A percentile compares a stretch with the other conserved stretches of the same genome.
Evolutionary conservation across 1,139 yeast genomes (phyloP).

Genomic region (Pichia sp.): DNA sequence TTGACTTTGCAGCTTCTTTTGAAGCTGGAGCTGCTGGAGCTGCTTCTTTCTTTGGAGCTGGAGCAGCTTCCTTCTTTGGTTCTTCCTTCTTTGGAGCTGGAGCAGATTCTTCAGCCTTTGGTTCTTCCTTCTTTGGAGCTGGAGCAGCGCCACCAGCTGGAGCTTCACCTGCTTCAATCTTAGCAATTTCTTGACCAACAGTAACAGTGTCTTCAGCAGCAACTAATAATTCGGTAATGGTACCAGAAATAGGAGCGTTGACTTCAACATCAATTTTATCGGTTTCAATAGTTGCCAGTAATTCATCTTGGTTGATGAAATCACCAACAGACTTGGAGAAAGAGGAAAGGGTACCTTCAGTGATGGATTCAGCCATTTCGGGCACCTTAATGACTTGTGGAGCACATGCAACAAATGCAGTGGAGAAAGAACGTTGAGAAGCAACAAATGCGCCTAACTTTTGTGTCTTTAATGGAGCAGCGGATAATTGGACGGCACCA

Average conservation of each 20-base stretch:
- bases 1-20: conserved; percentile 24
- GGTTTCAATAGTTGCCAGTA: conserved; percentile 94
- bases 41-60: conserved; percentile 9
- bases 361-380: conserved; percentile 97
- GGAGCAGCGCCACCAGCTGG: conserved; percentile 57
- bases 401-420: conserved; percentile 5
- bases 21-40: conserved; percentile 24
- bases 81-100: conserved; percentile 27
- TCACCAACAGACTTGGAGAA: conserved; percentile 83
- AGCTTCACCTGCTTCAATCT: conserved; percentile 85
- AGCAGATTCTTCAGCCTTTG: neutral
- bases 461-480: neutral
- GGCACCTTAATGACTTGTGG: conserved; percentile 71
- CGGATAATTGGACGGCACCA: neutral
- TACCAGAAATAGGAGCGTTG: conserved; percentile 90
- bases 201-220: conserved; percentile 88
- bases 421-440: conserved; percentile 4
- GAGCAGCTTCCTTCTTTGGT: neutral
- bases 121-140: conserved; percentile 33
- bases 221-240: conserved; percentile 76
- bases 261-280: conserved; percentile 98
- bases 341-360: conserved; percentile 90
- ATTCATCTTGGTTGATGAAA: conserved; percentile 79
- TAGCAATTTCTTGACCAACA: conserved; percentile 90
- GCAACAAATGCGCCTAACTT: neutral